phyloP scores from a whole-genome alignment of 345 rosid species.

The Lumnitzera littorea region DNA sequence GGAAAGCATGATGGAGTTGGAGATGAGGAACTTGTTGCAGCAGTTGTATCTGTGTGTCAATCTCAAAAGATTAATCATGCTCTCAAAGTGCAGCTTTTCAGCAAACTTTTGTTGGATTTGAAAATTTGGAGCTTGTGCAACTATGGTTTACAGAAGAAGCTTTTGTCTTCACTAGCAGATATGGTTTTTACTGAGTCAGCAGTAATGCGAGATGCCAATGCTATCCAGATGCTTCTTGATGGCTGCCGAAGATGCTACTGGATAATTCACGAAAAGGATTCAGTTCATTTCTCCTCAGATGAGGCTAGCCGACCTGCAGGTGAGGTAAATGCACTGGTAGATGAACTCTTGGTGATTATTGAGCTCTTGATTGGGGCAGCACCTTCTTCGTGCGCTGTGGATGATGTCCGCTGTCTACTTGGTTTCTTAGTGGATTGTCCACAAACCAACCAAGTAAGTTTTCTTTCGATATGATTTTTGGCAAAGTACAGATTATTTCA shows the following conservation, averaged over 20 bases:
- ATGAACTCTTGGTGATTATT: conserved; percentile 93
- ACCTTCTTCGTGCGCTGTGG: conserved; percentile 63
- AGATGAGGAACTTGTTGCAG: conserved; percentile 97
- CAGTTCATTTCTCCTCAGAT: conserved; percentile 55
- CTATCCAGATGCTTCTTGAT: conserved; percentile 98
- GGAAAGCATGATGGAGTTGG: conserved; percentile 61
- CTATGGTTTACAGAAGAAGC: conserved; percentile 96
- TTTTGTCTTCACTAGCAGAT: conserved; percentile 91
- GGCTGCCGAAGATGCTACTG: conserved; percentile 99
- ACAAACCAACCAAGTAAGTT: conserved; percentile 89
- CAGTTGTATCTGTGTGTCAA: conserved; percentile 87
- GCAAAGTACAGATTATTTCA: background rate
- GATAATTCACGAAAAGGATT: conserved; percentile 79
- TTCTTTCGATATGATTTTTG: background rate
- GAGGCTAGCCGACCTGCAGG: conserved; percentile 69
- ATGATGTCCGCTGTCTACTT: conserved; percentile 78
- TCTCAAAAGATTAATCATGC: conserved; percentile 75
- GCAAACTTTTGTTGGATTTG: conserved; percentile 81
- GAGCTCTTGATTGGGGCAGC: conserved; percentile 96
- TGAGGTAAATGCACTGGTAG: conserved; percentile 94
- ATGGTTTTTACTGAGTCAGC: conserved; percentile 97
- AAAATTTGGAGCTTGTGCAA: conserved; percentile 93
- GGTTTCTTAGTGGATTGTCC: conserved; percentile 96
- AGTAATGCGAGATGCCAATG: conserved; percentile 92
- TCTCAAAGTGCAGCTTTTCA: conserved; percentile 91